Evolutionary conservation across 2,329 filamentous ascomycete species (phyloP).

Genomic region (Alternaria viburni): DNA sequence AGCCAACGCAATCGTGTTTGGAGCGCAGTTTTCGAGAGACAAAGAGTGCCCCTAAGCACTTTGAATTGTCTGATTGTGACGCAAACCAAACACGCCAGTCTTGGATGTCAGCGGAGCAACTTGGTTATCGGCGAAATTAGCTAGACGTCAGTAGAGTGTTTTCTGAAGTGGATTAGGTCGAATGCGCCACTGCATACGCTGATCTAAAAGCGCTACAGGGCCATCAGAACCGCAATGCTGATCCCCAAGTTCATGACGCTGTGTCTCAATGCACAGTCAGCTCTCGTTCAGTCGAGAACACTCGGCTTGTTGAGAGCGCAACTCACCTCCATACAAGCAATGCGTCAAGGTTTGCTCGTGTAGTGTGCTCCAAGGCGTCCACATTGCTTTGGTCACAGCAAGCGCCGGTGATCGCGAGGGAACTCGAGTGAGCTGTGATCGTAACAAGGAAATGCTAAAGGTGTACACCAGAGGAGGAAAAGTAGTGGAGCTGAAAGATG

Average conservation of each 20-base stretch:
- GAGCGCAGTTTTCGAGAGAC: neutral
- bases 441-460: rapidly evolving
- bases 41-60: neutral
- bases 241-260: too few species aligned
- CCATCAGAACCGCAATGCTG: too few species aligned
- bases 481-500: neutral
- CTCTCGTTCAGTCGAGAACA: neutral
- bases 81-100: neutral
- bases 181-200: too few species aligned
- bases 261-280: neutral
- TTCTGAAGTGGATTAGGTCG: too few species aligned
- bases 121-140: too few species aligned
- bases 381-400: neutral
- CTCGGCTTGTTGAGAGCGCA: neutral
- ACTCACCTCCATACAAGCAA: neutral
- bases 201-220: too few species aligned
- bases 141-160: too few species aligned
- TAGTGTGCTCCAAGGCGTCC: rapidly evolving
- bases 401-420: neutral
- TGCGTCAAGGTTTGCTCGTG: rapidly evolving
- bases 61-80: neutral
- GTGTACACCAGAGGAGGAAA: neutral
- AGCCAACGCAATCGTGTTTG: neutral
- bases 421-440: neutral
- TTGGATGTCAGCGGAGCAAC: too few species aligned